Base-by-base conservation (phyloP, 192 early-diverging fungal species). In the Rhizophagus prolifer region DNA sequence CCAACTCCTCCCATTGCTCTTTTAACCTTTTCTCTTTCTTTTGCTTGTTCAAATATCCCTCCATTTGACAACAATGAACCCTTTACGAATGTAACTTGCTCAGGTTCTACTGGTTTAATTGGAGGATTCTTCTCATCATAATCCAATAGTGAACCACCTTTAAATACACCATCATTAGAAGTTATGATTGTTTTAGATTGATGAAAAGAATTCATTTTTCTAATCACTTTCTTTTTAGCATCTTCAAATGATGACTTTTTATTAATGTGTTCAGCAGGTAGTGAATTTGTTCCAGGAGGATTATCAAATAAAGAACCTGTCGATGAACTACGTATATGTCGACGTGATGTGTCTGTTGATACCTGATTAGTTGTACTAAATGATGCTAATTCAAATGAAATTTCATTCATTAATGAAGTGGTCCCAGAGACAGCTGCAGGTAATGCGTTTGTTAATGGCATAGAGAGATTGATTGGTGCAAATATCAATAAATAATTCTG, bases 1-100 rank as follows among this genome's bases (percentile, higher is more conserved):
- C 71, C 71, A 54, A 61, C n/a, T 58, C 75, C 75, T 23, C 34
- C 34, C 23, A 28, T 21, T 25, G 59, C 62, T 58, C 63, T 54
- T 23, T 38, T 31, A 12, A 25, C 8, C 59, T 76, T 68, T 59
- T 68, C 66, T 68, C 62, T 31, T 68, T 76, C 75, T 76, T 76
- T 76, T 21, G 25, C 47, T 36, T 68, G 34, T 36, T 76, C 75
- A 50, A 59, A 41, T 23, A 76, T 41, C 30, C 10, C 5, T 9
- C 58, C 75, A 58, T 25, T 76, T 66, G 75, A 58, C 14, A 76
- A 68, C 2, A 76, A 68, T 36, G 75, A 76, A 26, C 75, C 75
- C 69, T 76, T 64, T 23, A 9, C 50, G 19, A 66, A 76, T 7
- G 25, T 38, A 10, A 58, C 26, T 13, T 41, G 10, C 21, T 76